Evolutionary conservation across 1,139 yeast species (phyloP), one percentile per base, ranked within the genome.

Genomic region (Eremothecium sinecaudum): DNA sequence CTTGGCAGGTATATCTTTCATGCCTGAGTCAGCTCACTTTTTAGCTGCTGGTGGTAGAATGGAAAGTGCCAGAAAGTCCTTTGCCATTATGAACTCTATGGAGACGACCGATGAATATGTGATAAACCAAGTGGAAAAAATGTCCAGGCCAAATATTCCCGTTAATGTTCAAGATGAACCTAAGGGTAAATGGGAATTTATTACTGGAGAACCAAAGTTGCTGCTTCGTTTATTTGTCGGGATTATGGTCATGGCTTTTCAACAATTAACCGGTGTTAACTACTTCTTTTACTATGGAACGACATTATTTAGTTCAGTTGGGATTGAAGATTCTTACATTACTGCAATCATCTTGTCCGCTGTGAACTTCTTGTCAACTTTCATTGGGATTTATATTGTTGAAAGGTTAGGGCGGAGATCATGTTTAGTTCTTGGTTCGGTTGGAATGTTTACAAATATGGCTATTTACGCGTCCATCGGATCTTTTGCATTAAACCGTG

Each of bases 311-410:
- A 52, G 63, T 41, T 54, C 58, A 35, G 67, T 72, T 24, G 77
- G 78, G 38, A 56, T 72, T 34, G 41, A 51, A 2, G 64, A 66
- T 38, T 48, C 66, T 7, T 62, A 56, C 35, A 32, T 45, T 4
- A 58, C 90, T 15, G 73, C 92, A 8, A 77, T 83, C 40, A 66
- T 81, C 40, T 65, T 82, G 39, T 86, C 87, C 55, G 64, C 71
- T 36, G 84, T 82, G 41, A 81, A 82, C 62, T 79, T 82, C 56
- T 69, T 66, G 16, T 73, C 87, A n/a, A 80, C 93, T 2, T 75
- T 80, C 54, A 67, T 66, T 20, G 83, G 84, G 39, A 66, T 80
- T 39, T 76, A 65, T 51, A 66, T 73, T 33, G 80, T 82, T 45
- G 90, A 79, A 50, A 66, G 61, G 41, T 64, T 72, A 44, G 90